phyloP scores from a whole-genome alignment of 768 basidiomycete genomes.

The Cystobasidium tubakii region DNA sequence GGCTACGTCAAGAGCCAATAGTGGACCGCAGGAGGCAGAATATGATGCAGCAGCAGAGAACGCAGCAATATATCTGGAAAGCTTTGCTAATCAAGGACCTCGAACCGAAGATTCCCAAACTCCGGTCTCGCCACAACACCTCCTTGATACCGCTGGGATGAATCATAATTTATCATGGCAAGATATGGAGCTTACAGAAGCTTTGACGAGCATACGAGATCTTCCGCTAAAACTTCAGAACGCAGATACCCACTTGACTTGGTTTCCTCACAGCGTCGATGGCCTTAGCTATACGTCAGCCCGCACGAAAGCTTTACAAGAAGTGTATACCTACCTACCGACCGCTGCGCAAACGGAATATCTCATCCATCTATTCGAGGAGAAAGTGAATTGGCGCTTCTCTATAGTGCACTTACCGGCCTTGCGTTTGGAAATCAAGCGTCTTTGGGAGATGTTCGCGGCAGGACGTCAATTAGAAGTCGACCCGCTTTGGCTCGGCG shows the following conservation, averaged over 20 bases:
- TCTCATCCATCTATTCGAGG: background rate
- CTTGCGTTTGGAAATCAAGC: background rate
- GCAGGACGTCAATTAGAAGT: background rate
- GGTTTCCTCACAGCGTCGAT: constrained; percentile 1
- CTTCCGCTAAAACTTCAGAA: background rate
- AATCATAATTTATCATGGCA: background rate
- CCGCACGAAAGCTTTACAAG: background rate
- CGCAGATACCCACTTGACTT: background rate
- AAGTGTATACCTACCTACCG: background rate
- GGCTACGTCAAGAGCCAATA: background rate
- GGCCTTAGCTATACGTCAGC: background rate
- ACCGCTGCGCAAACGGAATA: constrained; percentile 3
- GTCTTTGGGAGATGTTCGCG: constrained; percentile 8
- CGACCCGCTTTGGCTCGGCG: constrained; percentile 6
- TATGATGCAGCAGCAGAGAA: constrained; percentile 12
- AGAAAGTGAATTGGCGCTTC: constrained; percentile 5
- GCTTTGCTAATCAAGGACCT: constrained; percentile 1
- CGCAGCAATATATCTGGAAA: constrained; percentile 6
- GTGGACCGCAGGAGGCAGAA: background rate
- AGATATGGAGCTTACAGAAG: constrained; percentile 5
- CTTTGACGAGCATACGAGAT: background rate
- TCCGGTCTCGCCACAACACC: background rate
- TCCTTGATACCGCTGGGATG: background rate
- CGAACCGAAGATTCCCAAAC: background rate
- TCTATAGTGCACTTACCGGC: background rate